Conservation (phyloP, 2,329 filamentous ascomycete genomes). For the Ceratocystis destructans region DNA sequence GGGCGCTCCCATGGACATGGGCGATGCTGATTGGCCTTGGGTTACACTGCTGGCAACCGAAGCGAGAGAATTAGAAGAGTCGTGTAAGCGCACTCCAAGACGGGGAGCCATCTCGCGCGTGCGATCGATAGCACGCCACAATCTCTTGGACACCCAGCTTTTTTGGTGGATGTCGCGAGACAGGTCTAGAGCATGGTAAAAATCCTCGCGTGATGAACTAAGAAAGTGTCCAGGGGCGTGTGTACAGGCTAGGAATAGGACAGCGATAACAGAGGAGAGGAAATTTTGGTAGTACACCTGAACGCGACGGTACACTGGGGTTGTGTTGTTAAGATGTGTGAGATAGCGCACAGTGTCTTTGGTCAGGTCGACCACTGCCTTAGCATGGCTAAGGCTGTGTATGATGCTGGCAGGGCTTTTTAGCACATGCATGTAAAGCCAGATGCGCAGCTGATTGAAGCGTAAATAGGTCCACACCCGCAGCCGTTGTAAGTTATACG, state of each 20-base stretch:
- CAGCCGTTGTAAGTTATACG: constrained; percentile 56
- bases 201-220: constrained; percentile 55
- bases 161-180: constrained; percentile 59
- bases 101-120: constrained; percentile 59
- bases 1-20: neutral
- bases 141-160: constrained; percentile 55
- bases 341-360: constrained; percentile 65
- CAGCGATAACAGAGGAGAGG: constrained; percentile 58
- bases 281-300: constrained; percentile 75
- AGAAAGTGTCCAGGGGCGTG: constrained; percentile 63
- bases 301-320: constrained; percentile 55
- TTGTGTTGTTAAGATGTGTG: constrained; percentile 55
- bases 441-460: constrained; percentile 79
- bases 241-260: constrained; percentile 62
- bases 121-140: constrained; percentile 59
- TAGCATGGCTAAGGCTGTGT: constrained; percentile 58
- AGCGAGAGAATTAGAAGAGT: constrained; percentile 20
- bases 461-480: constrained; percentile 75
- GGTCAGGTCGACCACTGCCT: constrained; percentile 59
- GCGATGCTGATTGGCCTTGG: neutral
- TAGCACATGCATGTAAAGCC: constrained; percentile 75
- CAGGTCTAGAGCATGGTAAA: constrained; percentile 63
- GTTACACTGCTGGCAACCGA: constrained; percentile 3
- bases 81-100: constrained; percentile 39
- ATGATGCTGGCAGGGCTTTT: constrained; percentile 75